Conservation (phyloP, 768 basidiomycete species). For the Tubosaeta sp. region DNA sequence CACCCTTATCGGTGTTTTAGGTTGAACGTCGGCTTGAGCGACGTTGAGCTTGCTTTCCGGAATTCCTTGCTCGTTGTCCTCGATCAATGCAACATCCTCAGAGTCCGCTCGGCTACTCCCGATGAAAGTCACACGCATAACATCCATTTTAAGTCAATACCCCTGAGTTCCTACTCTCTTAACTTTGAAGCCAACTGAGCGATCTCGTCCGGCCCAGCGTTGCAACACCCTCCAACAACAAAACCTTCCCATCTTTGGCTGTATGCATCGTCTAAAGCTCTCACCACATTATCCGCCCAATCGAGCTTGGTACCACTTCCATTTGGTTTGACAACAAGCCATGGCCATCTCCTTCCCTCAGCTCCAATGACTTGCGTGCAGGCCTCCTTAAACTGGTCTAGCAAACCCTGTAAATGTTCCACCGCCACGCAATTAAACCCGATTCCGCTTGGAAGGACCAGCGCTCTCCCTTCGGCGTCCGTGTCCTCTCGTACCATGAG, state of each 20-base stretch:
- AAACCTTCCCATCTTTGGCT: constrained; percentile 43
- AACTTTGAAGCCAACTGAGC: constrained; percentile 6
- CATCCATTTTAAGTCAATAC: constrained; percentile 2
- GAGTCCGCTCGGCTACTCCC: constrained; percentile 24
- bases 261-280: constrained; percentile 20
- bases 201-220: constrained; percentile 54
- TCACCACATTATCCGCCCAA: constrained; percentile 37
- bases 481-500: constrained; percentile 33
- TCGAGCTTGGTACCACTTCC: constrained; percentile 36
- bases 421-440: constrained; percentile 73
- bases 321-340: constrained; percentile 70
- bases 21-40: constrained; percentile 38
- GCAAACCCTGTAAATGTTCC: constrained; percentile 38
- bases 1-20: constrained; percentile 38
- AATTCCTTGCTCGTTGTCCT: constrained; percentile 21
- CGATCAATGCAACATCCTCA: constrained; percentile 2
- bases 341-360: constrained; percentile 32
- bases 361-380: constrained; percentile 10
- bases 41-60: constrained; percentile 34
- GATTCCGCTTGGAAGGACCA: constrained; percentile 46
- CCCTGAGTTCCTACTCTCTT: constrained; percentile 5
- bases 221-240: constrained; percentile 69
- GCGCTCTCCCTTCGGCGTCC: constrained; percentile 5
- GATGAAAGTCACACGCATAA: constrained; percentile 14
- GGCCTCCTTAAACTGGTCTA: constrained; percentile 33